Conservation (phyloP, 169 alveolate genomes). For the Cryptosporidium tyzzeri region DNA sequence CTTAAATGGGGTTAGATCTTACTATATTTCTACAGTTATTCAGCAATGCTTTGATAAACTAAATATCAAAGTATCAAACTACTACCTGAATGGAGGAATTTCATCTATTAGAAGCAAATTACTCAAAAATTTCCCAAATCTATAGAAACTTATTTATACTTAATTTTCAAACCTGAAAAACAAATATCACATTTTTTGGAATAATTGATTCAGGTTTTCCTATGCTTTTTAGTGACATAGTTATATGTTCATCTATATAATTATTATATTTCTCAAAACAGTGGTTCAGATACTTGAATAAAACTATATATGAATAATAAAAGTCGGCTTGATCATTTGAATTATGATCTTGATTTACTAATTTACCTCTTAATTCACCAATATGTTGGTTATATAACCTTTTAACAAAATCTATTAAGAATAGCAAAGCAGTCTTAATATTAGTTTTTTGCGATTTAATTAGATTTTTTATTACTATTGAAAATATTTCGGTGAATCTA, state of each 20-base stretch:
- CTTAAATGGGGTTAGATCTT: slow-evolving; percentile 62
- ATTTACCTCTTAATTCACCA: not conserved
- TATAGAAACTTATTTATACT: not conserved
- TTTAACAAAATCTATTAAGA: slow-evolving; percentile 19
- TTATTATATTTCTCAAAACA: slow-evolving; percentile 1
- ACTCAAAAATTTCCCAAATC: slow-evolving; percentile 33
- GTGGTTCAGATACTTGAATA: not conserved
- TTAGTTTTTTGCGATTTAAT: not conserved
- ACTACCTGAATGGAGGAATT: slow-evolving; percentile 63
- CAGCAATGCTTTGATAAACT: slow-evolving; percentile 61
- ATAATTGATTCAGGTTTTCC: slow-evolving; percentile 31
- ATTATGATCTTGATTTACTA: not conserved
- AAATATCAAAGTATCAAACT: slow-evolving; percentile 16
- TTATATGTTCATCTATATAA: slow-evolving; percentile 11
- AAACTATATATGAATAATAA: slow-evolving; percentile 27
- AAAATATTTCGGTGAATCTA: not conserved
- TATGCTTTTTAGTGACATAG: slow-evolving; percentile 16
- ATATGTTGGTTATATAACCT: slow-evolving; percentile 12
- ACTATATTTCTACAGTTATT: slow-evolving; percentile 22
- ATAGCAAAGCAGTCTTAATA: not conserved
- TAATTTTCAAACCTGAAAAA: not conserved
- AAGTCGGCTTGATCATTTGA: not conserved
- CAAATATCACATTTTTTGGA: not conserved
- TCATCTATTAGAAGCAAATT: slow-evolving; percentile 36
- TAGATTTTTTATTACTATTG: not conserved